A percentile compares a stretch with the other conserved stretches of the same genome.
Conservation (phyloP, 1,284 basidiomycete species). For the Sanghuangporus sanghuang region DNA sequence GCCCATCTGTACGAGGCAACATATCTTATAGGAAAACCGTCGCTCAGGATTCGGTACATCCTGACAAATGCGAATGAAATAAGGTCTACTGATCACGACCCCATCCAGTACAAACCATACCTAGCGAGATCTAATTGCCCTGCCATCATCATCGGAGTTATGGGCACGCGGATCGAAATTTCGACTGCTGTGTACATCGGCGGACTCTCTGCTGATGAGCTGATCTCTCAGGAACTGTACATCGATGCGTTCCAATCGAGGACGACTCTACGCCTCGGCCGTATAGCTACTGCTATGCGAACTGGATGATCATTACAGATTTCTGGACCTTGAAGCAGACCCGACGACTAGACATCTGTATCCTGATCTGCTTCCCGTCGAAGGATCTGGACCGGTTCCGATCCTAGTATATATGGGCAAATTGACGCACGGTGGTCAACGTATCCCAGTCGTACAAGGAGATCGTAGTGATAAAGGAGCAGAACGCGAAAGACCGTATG, state of each 20-base stretch:
- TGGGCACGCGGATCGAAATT: neutral
- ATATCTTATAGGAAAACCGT: neutral
- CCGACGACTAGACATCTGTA: neutral
- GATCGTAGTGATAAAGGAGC: neutral
- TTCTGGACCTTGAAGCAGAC: neutral
- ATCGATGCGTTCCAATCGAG: neutral
- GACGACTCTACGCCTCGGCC: neutral
- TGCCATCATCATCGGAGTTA: neutral
- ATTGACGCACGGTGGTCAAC: neutral
- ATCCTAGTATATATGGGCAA: neutral
- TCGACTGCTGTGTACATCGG: neutral
- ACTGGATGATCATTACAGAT: neutral
- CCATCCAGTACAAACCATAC: neutral
- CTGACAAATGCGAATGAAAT: neutral
- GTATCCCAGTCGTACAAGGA: neutral
- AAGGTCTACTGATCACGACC: neutral
- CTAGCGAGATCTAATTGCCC: neutral
- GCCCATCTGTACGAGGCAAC: neutral
- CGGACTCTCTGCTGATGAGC: neutral
- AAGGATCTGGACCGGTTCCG: neutral
- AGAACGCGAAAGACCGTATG: neutral
- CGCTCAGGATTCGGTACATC: neutral
- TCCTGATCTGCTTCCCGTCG: neutral
- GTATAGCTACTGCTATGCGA: neutral
- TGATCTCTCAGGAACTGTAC: neutral